Evolutionary conservation across 352 stramenopile species (phyloP), one percentile per base, ranked within the genome.

Genomic region (Globisporangium okanoganense): DNA sequence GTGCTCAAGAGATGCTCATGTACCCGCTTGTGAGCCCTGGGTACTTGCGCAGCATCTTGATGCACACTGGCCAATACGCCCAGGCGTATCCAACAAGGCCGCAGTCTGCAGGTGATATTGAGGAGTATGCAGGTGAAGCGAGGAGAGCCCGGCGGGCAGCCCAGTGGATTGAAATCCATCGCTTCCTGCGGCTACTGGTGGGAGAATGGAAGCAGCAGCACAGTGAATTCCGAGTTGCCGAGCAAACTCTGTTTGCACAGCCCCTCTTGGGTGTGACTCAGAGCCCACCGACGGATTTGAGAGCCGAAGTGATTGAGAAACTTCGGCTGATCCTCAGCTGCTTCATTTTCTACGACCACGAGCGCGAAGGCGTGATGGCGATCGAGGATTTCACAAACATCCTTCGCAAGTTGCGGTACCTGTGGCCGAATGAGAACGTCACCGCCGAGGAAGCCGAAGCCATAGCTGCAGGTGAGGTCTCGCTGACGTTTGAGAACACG

Each of bases 201-300:
- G 75, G 76, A 6, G 82, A 92, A 56, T 92, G 80, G 79, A 85
- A 83, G 47, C 78, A 90, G 20, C 79, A 92, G 38, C 79, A 78
- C 27, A 63, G 63, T 1, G 64, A 77, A 16, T 88, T 92, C 58
- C 79, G 75, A 13, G 38, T 63, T 2, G 73, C 71, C 7, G 79
- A 92, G 57, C 67, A 67, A 24, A 41, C 77, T 13, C 53, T 92
- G 4, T 92, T 90, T 45, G 56, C 63, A 0, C 64, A 78, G 35
- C 76, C 78, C 1, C 56, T 72, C 4, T 53, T 24, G 47, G 12
- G 16, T 10, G 8, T 20, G 24, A 18, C 25, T 5, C 18, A 48
- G 5, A 56, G 20, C 22, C 25, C 27, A 2, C 31, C 47, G 7
- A 12, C 35, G 8, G 44, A 58, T 14, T 35, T 4, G 38, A 27